These are phyloP conservation scores for Xylariaceae sp. DNA, from an alignment of 2,329 filamentous ascomycete species.

Conservation along the genomic window DNA sequence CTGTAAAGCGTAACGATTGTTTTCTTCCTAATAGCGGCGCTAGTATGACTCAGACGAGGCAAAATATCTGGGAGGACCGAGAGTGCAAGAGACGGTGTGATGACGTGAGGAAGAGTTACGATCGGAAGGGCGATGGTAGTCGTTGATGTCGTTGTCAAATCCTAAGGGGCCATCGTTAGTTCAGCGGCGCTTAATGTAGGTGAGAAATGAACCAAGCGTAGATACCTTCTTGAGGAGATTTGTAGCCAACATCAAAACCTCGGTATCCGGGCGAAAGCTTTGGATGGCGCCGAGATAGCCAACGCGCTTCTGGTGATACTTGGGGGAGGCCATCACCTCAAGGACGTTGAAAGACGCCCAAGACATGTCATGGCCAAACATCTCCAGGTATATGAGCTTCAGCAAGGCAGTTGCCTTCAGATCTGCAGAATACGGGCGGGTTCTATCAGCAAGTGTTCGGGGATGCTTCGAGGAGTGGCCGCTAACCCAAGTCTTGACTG, in stretches of 20 bases:
- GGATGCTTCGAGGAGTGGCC: slow-evolving; percentile 9
- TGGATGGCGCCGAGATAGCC: slow-evolving; percentile 94
- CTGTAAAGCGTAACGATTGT: slow-evolving; percentile 92
- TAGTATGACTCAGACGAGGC: slow-evolving; percentile 80
- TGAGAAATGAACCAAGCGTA: neutral
- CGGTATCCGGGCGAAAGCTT: slow-evolving; percentile 91
- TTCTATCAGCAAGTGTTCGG: slow-evolving; percentile 3
- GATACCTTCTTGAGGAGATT: slow-evolving; percentile 88
- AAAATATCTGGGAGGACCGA: slow-evolving; percentile 83
- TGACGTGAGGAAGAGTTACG: slow-evolving; percentile 86
- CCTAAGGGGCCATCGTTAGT: slow-evolving; percentile 40
- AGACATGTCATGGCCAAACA: slow-evolving; percentile 99
- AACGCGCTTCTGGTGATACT: slow-evolving; percentile 91
- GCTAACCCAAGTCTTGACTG: slow-evolving; percentile 84
- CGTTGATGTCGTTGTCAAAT: slow-evolving; percentile 67
- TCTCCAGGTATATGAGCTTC: slow-evolving; percentile 96
- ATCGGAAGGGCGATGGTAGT: slow-evolving; percentile 83
- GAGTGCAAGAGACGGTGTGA: slow-evolving; percentile 86
- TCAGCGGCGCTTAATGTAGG: neutral
- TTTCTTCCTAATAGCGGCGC: slow-evolving; percentile 86
- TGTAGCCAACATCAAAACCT: slow-evolving; percentile 95
- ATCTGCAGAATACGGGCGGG: slow-evolving; percentile 49
- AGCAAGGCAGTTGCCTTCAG: slow-evolving; percentile 93
- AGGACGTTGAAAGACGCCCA: slow-evolving; percentile 98
- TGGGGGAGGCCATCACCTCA: slow-evolving; percentile 96